Conservation (phyloP, 2,329 filamentous ascomycete species). For the Exutisphaerella laricina region DNA sequence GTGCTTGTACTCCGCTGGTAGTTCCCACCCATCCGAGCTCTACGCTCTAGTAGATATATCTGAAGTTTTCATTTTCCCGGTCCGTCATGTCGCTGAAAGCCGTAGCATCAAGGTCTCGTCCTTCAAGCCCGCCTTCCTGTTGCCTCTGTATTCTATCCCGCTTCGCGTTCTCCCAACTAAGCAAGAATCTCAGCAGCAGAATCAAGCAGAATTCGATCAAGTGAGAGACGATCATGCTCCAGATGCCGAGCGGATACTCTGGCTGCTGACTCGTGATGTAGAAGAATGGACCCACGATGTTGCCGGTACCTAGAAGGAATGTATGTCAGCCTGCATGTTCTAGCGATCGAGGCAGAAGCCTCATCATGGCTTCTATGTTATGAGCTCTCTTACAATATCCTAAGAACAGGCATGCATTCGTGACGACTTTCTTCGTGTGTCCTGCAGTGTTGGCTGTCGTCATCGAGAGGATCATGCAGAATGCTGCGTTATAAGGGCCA, state of each 20-base stretch:
- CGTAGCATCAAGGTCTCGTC: slow-evolving; percentile 45
- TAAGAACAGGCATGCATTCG: slow-evolving; percentile 57
- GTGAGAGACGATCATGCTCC: slow-evolving; percentile 53
- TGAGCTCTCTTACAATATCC: too few species aligned
- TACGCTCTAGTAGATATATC: slow-evolving; percentile 9
- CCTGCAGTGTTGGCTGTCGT: slow-evolving; percentile 50
- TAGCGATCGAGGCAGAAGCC: too few species aligned
- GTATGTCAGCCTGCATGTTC: too few species aligned
- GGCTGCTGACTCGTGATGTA: slow-evolving; percentile 53
- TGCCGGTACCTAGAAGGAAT: too few species aligned
- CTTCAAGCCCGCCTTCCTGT: slow-evolving; percentile 43
- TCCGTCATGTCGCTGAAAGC: slow-evolving; percentile 53
- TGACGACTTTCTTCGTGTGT: slow-evolving; percentile 59
- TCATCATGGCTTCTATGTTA: too few species aligned
- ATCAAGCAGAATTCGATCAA: slow-evolving; percentile 48
- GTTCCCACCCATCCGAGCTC: too few species aligned
- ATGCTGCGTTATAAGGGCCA: slow-evolving; percentile 48
- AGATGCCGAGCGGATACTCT: slow-evolving; percentile 48
- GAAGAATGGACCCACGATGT: slow-evolving; percentile 58
- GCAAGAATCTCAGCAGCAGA: slow-evolving; percentile 40
- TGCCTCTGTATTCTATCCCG: slow-evolving; percentile 46
- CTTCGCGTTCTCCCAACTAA: slow-evolving; percentile 47
- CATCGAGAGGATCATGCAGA: slow-evolving; percentile 47
- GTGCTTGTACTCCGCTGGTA: too few species aligned
- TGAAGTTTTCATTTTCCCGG: slow-evolving; percentile 14